A percentile compares a stretch with the other conserved stretches of the same genome.
phyloP scores from a whole-genome alignment of 192 early-diverging fungal genomes.

The Coemansia sp. region DNA sequence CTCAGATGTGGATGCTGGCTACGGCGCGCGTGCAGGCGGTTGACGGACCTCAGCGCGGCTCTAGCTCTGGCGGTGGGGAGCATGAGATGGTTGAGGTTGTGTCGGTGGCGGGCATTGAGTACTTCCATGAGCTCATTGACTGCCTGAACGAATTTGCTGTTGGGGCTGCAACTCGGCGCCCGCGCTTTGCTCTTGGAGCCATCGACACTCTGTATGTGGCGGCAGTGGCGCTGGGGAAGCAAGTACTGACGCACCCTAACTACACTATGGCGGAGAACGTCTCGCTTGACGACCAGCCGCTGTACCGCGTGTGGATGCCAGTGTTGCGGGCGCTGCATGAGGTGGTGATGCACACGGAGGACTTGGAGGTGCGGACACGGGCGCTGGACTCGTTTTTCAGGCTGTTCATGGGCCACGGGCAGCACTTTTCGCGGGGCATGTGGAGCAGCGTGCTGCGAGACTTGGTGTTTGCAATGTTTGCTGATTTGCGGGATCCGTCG shows the following conservation, averaged over 20 bases:
- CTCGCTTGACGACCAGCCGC: conserved; percentile 58
- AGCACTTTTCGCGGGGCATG: conserved; percentile 67
- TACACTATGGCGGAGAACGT: conserved; percentile 7
- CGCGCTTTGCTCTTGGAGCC: conserved; percentile 41
- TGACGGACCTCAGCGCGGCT: background rate
- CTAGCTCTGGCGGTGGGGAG: background rate
- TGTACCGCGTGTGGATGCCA: conserved; percentile 80
- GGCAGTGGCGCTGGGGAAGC: conserved; percentile 21
- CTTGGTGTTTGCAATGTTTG: conserved; percentile 88
- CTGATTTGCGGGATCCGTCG: conserved; percentile 66
- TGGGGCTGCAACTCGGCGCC: conserved; percentile 17
- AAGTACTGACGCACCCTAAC: conserved; percentile 21
- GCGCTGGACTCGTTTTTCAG: conserved; percentile 84
- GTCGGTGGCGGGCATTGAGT: conserved; percentile 36
- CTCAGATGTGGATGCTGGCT: conserved; percentile 39
- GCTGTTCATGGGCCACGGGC: conserved; percentile 74
- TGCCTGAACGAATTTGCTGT: conserved; percentile 49
- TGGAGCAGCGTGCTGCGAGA: conserved; percentile 83
- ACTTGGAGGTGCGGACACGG: conserved; percentile 87
- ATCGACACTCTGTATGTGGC: conserved; percentile 42
- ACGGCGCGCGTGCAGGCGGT: background rate
- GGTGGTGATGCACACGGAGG: conserved; percentile 85
- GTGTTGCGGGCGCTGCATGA: conserved; percentile 85
- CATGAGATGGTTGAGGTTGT: conserved; percentile 14
- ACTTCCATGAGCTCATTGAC: conserved; percentile 49